Evolutionary conservation across 2,329 filamentous ascomycete genomes (phyloP), one percentile per base, ranked within the genome.

Genomic region (Dothideomycetidae sp.): DNA sequence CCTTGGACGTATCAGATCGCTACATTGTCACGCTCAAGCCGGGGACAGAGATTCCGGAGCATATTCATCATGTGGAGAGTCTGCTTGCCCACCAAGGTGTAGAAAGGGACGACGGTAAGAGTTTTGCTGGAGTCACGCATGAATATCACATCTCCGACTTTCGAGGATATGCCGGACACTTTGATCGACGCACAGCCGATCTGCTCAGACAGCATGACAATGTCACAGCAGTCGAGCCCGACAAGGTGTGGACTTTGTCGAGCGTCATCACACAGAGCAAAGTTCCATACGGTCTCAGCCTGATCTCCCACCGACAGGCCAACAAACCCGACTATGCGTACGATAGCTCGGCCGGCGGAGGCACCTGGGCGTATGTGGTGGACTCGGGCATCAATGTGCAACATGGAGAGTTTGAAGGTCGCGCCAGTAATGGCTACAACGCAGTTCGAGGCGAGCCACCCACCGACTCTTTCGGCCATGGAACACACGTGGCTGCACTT

Each of bases 401-500:
- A 15, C 49, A 51, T 41, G 42, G 19, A 41, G 47, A 60, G 31
- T 62, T 59, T 28, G 53, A 46, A 19, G 55, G 53, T 7, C 52
- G 58, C 39, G 59, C 55, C 7, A 46, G 29, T 5, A 53, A 43
- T 39, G 57, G 56, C 19, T 50, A 46, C 3, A 60, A 58, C 42
- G 42, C 42, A 5, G 37, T 44, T 5, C 53, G 53, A 26, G 33
- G 33, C 12, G 42, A 55, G 48, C 33, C 40, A 10, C 50, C 56
- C 39, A 55, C 51, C 14, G 60, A 63, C 40, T 61, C 68, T 46
- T 71, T 75, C 48, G 74, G 74, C 10, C 75, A 78, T 54, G 75
- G 75, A 28, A 73, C 64, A 38, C 75, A 78, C 58, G 71, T 75
- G 15, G 66, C 72, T 7, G 75, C 71, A 14, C 78, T 72, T 11